Conservation (phyloP, 176 grass and related monocot genomes). For the Cenchrus americanus region DNA sequence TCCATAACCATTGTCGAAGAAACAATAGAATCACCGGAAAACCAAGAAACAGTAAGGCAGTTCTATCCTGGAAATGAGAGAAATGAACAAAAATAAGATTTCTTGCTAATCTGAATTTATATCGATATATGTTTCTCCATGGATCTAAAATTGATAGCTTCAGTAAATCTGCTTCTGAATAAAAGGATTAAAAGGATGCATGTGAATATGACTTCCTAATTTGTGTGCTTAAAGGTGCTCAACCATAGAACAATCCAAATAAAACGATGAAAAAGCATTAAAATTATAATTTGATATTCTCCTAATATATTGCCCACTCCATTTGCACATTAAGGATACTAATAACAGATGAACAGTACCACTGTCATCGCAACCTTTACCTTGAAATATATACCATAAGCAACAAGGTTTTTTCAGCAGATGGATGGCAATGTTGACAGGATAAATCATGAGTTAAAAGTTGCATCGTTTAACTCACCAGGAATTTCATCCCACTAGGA, state of each 20-base stretch:
- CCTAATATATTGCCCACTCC: background rate
- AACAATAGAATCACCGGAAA: conserved; percentile 82
- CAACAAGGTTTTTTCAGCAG: background rate
- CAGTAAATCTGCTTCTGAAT: background rate
- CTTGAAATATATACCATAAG: conserved; percentile 1
- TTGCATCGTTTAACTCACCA: conserved; percentile 24
- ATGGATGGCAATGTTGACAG: background rate
- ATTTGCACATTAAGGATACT: conserved; percentile 8
- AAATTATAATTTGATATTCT: background rate
- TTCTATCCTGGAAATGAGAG: conserved; percentile 79
- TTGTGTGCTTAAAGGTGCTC: background rate
- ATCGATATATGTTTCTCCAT: background rate
- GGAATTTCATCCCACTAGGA: conserved; percentile 10
- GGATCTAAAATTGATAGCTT: conserved; percentile 2
- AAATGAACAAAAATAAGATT: background rate
- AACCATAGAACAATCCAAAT: background rate
- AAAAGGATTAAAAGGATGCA: background rate
- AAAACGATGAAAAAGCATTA: background rate
- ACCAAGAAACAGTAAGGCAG: conserved; percentile 91
- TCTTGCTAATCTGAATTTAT: conserved; percentile 1
- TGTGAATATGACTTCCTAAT: background rate
- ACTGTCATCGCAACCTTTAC: background rate
- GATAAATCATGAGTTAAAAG: conserved; percentile 7
- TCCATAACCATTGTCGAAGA: conserved; percentile 83
- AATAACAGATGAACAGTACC: background rate